Evolutionary conservation across 106 monocot species (phyloP).

Genomic region (Apostasia shenzhenica): DNA sequence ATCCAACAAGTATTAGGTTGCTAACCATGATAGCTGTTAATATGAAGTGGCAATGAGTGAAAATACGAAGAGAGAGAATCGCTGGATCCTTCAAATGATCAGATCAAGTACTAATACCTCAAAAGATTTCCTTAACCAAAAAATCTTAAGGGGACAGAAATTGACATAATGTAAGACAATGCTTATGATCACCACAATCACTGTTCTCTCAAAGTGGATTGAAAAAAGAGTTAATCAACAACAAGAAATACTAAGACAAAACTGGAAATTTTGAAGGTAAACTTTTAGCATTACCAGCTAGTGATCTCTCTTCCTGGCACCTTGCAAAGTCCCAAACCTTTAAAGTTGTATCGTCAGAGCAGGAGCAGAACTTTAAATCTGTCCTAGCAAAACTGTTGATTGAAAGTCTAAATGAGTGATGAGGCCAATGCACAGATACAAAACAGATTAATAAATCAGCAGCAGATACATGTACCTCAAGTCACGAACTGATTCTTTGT

Average conservation of each 20-base stretch:
- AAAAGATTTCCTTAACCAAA: background rate
- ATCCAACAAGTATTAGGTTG: too few relatives aligned
- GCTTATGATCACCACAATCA: background rate
- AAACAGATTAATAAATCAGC: background rate
- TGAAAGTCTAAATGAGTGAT: constrained; percentile 1
- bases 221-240: background rate
- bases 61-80: too few relatives aligned
- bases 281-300: constrained; percentile 78
- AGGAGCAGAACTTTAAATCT: constrained; percentile 98
- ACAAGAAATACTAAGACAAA: background rate
- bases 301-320: constrained; percentile 95
- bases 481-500: constrained; percentile 93
- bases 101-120: too few relatives aligned
- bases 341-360: constrained; percentile 94
- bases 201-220: background rate
- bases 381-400: constrained; percentile 82
- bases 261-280: background rate
- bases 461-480: constrained; percentile 44
- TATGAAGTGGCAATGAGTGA: too few relatives aligned
- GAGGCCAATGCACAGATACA: background rate
- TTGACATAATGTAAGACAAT: background rate
- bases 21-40: too few relatives aligned
- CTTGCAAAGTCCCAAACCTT: constrained; percentile 99
- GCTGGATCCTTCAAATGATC: too few relatives aligned
- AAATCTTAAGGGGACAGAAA: background rate